Percentiles rank a stretch among this genome's conserved stretches.
Conservation (phyloP, 805 yeast species). For the Kuraishia piskuri region DNA sequence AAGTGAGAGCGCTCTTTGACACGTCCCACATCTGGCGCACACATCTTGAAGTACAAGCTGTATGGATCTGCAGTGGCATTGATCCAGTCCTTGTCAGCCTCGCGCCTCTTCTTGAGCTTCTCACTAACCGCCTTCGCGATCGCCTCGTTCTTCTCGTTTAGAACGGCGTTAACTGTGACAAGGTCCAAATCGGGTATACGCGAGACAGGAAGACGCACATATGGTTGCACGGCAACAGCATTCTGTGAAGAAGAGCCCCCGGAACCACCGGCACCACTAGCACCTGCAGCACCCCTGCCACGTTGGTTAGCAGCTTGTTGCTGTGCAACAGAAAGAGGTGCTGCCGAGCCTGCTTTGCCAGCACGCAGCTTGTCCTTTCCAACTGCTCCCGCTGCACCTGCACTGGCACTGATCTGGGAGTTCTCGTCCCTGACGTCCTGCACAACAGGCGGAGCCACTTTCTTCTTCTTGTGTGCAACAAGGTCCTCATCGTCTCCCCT, state of each 20-base stretch:
- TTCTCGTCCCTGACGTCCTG: slow-evolving; percentile 8
- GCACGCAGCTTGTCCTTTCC: not conserved
- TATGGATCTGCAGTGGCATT: slow-evolving; percentile 83
- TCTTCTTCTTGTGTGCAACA: slow-evolving; percentile 68
- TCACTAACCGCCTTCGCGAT: slow-evolving; percentile 81
- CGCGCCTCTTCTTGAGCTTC: slow-evolving; percentile 63
- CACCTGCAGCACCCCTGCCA: slow-evolving; percentile 1
- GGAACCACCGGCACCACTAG: not conserved
- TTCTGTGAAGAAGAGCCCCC: slow-evolving; percentile 6
- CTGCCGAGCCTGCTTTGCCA: slow-evolving; percentile 3
- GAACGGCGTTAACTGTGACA: slow-evolving; percentile 68
- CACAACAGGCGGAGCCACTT: slow-evolving; percentile 19
- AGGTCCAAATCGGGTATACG: slow-evolving; percentile 90
- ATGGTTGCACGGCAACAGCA: slow-evolving; percentile 54
- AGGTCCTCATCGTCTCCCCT: slow-evolving; percentile 82
- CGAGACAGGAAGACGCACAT: slow-evolving; percentile 81
- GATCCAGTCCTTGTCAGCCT: slow-evolving; percentile 66
- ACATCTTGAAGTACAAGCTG: slow-evolving; percentile 70
- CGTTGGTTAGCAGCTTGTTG: slow-evolving; percentile 12
- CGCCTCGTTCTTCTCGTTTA: slow-evolving; percentile 67
- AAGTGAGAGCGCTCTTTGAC: slow-evolving; percentile 52
- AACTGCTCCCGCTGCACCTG: not conserved
- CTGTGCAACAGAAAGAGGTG: slow-evolving; percentile 3
- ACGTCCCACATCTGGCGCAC: slow-evolving; percentile 35
- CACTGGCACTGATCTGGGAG: no score